Evolutionary conservation across 23 red algal species (phyloP), one percentile per base, ranked within the genome.

Genomic region (Gracilaria caudata): DNA sequence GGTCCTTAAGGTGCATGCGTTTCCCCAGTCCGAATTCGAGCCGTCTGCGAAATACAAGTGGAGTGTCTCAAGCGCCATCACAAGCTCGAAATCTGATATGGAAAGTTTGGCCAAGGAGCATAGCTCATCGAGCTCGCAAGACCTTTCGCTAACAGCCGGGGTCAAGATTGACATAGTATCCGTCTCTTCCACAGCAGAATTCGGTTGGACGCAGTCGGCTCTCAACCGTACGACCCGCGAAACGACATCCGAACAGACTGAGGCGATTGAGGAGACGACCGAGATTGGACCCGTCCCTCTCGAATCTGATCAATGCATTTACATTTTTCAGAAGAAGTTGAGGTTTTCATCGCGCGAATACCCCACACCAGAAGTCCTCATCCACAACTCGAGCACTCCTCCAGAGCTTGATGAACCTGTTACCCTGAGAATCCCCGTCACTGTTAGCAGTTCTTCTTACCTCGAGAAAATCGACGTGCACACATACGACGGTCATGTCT

Each of bases 401-500:
- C 71, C 71, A 8, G 32, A 28, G 4, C 40, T 76, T 25, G 39
- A 76, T 43, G 71, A 76, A 43, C 6, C 7, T 7, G 71, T 76
- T 4, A 25, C 39, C 10, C 4, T 76, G 71, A 37, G 37, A 37
- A 76, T 76, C 17, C 71, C 71, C 29, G 40, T 76, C 8, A 28
- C 24, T 13, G 59, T 8, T 5, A 5, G 8, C 17, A 6, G 8
- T 24, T 5, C 39, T 38, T 5, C 28, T 8, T 76, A 7, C 39
- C 7, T 76, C 32, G 39, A 46, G 71, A 43, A 76, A 37, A 76
- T 76, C 25, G 39, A 46, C n/a, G 71, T 76, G 71, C 26, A 76
- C 34, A 19, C 40, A 41, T 46, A 46, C 11, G 71, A 17, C 4
- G 71, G 71, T 37, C 28, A 38, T 29, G 23, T 26, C 6, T 37